Evolutionary conservation across 352 stramenopile species (phyloP).

Genomic region (Phytopythium mirpurense): DNA sequence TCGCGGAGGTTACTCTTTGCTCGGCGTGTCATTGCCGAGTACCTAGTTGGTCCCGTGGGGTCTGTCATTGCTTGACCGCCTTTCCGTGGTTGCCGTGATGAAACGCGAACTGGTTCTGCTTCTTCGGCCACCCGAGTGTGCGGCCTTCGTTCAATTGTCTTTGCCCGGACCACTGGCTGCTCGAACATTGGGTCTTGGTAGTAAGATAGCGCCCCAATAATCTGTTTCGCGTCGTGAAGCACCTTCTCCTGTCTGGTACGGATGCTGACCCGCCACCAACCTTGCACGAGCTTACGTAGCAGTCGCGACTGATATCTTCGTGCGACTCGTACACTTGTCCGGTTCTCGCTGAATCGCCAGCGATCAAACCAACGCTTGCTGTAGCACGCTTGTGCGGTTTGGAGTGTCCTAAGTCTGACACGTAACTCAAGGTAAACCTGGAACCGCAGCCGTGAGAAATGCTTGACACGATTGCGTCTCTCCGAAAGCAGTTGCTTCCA

Average conservation of each 20-base stretch:
- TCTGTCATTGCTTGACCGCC: neutral
- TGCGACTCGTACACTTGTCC: neutral
- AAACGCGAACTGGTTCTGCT: neutral
- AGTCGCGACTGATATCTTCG: conserved; percentile 2
- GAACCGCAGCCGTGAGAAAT: neutral
- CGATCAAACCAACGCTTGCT: neutral
- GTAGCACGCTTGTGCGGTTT: neutral
- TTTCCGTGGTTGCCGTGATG: neutral
- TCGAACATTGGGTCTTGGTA: neutral
- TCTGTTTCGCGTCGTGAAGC: conserved; percentile 16
- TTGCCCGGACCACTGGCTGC: neutral
- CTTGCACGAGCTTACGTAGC: conserved; percentile 5
- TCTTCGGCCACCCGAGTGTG: neutral
- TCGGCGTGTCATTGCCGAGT: neutral
- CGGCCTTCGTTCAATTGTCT: neutral
- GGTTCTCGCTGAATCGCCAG: conserved; percentile 1
- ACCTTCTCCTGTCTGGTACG: conserved; percentile 31
- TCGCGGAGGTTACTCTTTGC: neutral
- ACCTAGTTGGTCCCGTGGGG: neutral
- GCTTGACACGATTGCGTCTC: neutral
- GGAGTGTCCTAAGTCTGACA: neutral
- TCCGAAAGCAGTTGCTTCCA: neutral
- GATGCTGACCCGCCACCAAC: conserved; percentile 26
- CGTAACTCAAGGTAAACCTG: neutral
- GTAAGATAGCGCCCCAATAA: conserved; percentile 1